phyloP scores from a whole-genome alignment of 257 asterid species.

The Salvia miltiorrhiza region DNA sequence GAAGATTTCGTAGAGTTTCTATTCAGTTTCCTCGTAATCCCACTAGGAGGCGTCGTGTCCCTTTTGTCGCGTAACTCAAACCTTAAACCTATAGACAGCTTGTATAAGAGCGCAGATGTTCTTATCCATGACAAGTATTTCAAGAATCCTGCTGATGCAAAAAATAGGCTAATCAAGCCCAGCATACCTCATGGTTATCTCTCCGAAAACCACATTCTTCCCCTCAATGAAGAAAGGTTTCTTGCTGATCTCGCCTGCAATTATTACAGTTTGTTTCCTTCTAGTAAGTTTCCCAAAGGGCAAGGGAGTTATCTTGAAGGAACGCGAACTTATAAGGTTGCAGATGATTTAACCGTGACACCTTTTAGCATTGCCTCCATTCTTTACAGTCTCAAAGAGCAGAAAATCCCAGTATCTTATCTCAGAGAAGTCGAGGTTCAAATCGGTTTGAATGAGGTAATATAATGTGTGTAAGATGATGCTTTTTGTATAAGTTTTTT shows the following conservation, averaged over 20 bases:
- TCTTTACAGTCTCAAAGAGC: neutral
- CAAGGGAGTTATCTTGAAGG: neutral
- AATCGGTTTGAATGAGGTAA: neutral
- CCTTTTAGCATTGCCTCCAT: neutral
- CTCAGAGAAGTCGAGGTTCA: neutral
- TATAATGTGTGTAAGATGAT: too few species aligned
- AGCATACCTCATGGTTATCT: too few species aligned
- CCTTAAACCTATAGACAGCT: conserved; percentile 17
- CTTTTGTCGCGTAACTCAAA: neutral
- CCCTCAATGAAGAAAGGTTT: neutral
- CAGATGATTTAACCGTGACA: neutral
- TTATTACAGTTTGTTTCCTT: too few species aligned
- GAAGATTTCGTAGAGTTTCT: conserved; percentile 7
- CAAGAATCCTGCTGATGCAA: neutral
- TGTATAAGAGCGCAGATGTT: neutral
- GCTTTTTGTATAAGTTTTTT: too few species aligned
- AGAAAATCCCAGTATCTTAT: neutral
- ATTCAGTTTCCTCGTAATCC: conserved; percentile 6
- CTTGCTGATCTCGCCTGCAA: neutral
- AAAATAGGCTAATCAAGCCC: neutral
- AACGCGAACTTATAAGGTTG: neutral
- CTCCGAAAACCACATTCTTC: neutral
- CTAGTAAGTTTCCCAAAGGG: neutral
- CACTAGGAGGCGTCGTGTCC: conserved; percentile 15
- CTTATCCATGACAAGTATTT: neutral